These are phyloP conservation scores for Vitis hybrid DNA, from an alignment of 177 flowering plant species.

Conservation along the genomic window DNA sequence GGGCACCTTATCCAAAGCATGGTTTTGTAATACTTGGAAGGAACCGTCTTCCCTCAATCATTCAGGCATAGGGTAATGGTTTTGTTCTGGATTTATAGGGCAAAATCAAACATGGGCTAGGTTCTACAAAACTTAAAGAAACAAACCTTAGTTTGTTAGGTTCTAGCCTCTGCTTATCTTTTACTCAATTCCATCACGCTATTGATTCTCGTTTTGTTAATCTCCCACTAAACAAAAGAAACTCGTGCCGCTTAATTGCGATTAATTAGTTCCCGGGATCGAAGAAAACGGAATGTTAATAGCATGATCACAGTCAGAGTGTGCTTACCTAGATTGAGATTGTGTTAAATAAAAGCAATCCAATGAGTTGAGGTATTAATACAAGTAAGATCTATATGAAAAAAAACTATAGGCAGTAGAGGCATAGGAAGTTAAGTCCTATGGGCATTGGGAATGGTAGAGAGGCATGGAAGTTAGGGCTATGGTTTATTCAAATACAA, in stretches of 20 bases:
- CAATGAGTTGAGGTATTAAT: background rate
- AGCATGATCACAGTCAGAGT: too few relatives aligned
- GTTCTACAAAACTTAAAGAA: conserved; percentile 1
- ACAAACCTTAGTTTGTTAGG: background rate
- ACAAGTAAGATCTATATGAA: background rate
- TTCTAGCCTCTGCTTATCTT: conserved; percentile 3
- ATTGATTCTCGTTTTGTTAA: background rate
- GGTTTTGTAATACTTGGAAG: conserved; percentile 20
- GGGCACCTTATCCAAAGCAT: conserved; percentile 10
- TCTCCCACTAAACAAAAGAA: background rate
- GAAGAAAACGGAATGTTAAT: too few relatives aligned
- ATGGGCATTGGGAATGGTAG: conserved; percentile 28
- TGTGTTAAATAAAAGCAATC: background rate
- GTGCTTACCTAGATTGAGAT: background rate
- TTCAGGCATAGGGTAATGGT: conserved; percentile 12
- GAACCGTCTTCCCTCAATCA: conserved; percentile 25
- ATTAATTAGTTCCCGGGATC: too few relatives aligned
- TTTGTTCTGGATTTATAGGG: conserved; percentile 38
- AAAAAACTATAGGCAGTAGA: conserved; percentile 3
- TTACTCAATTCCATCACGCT: background rate
- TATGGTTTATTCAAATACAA: conserved; percentile 12
- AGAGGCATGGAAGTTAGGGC: conserved; percentile 31
- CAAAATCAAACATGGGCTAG: conserved; percentile 21
- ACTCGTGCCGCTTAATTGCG: background rate
- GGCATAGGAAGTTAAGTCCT: background rate